Conservation (phyloP, 2,329 filamentous ascomycete species). For the Calonectria naviculata region DNA sequence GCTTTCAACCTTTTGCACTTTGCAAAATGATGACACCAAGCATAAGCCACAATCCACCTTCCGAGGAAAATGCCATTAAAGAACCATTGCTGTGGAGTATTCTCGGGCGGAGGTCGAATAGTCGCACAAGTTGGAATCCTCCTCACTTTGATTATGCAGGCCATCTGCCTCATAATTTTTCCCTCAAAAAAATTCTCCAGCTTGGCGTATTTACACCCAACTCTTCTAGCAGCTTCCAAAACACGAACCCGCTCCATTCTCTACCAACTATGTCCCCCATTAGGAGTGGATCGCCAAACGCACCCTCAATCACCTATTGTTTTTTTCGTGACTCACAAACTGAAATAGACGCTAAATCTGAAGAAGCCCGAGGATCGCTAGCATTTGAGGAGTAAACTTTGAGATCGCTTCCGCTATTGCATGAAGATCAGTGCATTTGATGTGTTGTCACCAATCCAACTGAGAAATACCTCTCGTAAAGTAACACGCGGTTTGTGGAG, state of each 20-base stretch:
- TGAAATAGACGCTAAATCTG: background rate
- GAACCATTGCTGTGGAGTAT: background rate
- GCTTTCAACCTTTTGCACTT: background rate
- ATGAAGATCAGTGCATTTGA: background rate
- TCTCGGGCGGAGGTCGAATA: background rate
- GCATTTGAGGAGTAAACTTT: background rate
- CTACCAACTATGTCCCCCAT: background rate
- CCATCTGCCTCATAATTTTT: background rate
- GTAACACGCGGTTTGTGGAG: background rate
- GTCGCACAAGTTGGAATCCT: background rate
- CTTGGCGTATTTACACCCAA: background rate
- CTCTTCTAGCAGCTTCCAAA: background rate
- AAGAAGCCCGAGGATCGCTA: background rate
- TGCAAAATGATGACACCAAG: background rate
- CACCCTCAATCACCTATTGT: background rate
- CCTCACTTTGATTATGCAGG: constrained; percentile 4
- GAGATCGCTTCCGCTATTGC: background rate
- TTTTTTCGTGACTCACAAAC: background rate
- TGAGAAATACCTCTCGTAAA: background rate
- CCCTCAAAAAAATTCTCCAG: background rate
- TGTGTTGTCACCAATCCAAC: background rate
- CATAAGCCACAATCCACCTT: background rate
- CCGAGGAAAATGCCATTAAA: background rate
- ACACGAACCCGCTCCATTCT: background rate
- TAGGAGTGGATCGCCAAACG: background rate